Percentiles rank a stretch among this genome's conserved stretches.
These are phyloP conservation scores for Adansonia gregorii DNA, from an alignment of 441 rosid genomes.

Conservation along the genomic window DNA sequence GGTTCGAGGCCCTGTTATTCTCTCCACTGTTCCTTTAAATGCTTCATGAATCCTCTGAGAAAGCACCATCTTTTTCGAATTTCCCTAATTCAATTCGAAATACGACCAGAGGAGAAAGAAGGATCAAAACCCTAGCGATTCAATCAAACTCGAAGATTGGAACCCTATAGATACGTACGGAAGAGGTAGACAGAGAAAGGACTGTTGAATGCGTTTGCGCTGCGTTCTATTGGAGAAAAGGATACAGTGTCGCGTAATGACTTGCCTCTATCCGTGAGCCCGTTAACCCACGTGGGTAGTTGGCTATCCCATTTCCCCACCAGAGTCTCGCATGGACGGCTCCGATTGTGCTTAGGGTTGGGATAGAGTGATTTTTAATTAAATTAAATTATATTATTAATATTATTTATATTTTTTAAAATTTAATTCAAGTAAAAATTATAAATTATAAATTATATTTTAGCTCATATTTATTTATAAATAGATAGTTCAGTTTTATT, in stretches of 20 bases:
- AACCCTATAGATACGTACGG: constrained; percentile 15
- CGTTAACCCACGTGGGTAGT: not conserved
- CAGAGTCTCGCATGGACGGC: not conserved
- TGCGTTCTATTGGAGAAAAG: not conserved
- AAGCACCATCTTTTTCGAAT: constrained; percentile 50
- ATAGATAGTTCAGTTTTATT: too few species aligned
- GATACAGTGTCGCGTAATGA: constrained; percentile 1
- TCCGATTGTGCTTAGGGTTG: not conserved
- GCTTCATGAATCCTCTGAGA: constrained; percentile 86
- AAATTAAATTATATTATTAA: too few species aligned
- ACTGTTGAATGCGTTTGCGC: not conserved
- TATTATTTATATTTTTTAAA: too few species aligned
- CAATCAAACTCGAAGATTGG: not conserved
- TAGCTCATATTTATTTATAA: too few species aligned
- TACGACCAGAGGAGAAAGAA: not conserved
- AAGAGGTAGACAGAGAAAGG: not conserved
- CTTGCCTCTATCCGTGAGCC: not conserved
- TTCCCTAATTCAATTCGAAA: not conserved
- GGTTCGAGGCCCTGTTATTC: constrained; percentile 88
- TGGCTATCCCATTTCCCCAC: not conserved
- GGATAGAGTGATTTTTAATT: too few species aligned
- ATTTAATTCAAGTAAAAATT: too few species aligned
- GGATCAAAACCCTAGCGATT: constrained; percentile 18
- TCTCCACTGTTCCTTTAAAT: constrained; percentile 93
- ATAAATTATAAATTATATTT: too few species aligned